Base-by-base conservation (phyloP, 2,329 filamentous ascomycete species). In the Sphaerulina musiva region DNA sequence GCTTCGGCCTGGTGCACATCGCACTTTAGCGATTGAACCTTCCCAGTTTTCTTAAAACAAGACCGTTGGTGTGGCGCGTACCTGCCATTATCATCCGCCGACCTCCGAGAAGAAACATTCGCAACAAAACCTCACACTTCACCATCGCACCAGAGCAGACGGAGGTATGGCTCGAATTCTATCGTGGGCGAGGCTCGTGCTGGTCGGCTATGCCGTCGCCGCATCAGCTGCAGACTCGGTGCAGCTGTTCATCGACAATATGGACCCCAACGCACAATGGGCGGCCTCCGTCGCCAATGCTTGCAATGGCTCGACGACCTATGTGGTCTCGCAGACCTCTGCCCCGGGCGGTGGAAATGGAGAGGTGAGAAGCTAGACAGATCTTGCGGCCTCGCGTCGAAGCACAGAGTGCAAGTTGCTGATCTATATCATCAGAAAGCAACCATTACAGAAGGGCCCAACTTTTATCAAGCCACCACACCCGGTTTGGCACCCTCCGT, bases 161-260 rank as follows among this genome's bases (percentile, higher is more conserved):
- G 4, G 14, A 42, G 14, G 8, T 14, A 42, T 42, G 40, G 3
- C 17, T 23, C 40, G 14, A 17, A 12, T 9, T 6, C n/a, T 4
- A 17, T 9, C 47, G 31, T n/a, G 42, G 38, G 38, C 39, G 6
- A 12, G 14, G 20, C 9, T 32, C 36, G 26, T 23, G 4, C 17
- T 26, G 47, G 47, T 49, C 36, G 11, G 38, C 36, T 14, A 42
- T 42, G 47, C 23, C 34, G 23, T 38, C 48, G 42, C 32, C n/a
- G 39, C 48, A 23, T 41, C 43, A 14, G 26, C 9, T 4, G 29
- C 43, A 44, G 51, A 56, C 6, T 48, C 50, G 9, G 52, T 57
- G 8, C 53, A 55, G 41, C 56, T 64, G 46, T 64, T 62, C 55
- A 64, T 64, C 32, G 54, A 64, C 51, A 59, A 64, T 45, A 59